A percentile compares a stretch with the other conserved stretches of the same genome.
phyloP scores from a whole-genome alignment of 2,329 filamentous ascomycete species.

The Albifimbria verrucaria region DNA sequence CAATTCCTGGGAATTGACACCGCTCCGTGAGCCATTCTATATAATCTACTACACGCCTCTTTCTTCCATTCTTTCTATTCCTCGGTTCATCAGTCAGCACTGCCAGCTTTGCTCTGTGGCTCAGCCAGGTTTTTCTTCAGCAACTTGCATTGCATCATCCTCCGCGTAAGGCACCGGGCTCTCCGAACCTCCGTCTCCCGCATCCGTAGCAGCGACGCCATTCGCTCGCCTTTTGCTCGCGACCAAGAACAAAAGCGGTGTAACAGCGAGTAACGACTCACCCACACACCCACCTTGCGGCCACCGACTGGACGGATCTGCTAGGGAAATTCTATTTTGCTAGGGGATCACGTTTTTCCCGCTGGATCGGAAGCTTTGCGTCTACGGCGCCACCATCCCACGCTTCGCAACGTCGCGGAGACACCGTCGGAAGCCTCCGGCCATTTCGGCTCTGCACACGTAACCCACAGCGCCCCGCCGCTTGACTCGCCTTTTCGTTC shows the following conservation, averaged over 20 bases:
- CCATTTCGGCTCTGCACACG: background rate
- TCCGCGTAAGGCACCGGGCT: background rate
- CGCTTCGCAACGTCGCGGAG: background rate
- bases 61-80: slow-evolving; percentile 18
- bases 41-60: too few species aligned
- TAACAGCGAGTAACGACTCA: background rate
- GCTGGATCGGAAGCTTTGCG: slow-evolving; percentile 1
- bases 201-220: background rate
- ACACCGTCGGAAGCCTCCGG: background rate
- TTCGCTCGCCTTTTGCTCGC: background rate
- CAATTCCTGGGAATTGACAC: slow-evolving; percentile 17
- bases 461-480: background rate
- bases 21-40: slow-evolving; percentile 5
- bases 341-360: background rate
- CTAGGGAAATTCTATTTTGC: too few species aligned
- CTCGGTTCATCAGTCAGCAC: slow-evolving; percentile 19
- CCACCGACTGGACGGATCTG: too few species aligned
- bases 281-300: background rate
- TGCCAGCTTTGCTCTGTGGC: too few species aligned
- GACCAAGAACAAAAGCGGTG: background rate
- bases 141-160: background rate
- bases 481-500: background rate
- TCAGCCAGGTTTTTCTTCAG: too few species aligned
- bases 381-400: background rate
- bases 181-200: background rate